Evolutionary conservation across 2,329 filamentous ascomycete genomes (phyloP).

Genomic region (Colletotrichum brevisporum): DNA sequence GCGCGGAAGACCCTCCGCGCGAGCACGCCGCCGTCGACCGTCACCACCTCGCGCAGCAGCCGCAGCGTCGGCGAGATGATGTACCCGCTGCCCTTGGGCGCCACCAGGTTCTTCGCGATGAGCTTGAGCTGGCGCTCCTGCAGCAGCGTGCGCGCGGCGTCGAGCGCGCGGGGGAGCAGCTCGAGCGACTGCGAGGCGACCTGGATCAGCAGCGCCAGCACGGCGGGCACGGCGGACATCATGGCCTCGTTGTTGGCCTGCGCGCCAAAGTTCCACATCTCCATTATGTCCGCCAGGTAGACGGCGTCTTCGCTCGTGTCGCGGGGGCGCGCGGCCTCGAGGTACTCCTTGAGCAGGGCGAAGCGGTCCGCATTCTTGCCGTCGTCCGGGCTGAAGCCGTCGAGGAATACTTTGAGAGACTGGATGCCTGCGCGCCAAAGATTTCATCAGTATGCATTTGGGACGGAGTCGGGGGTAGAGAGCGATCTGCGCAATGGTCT

Average conservation of each 20-base stretch:
- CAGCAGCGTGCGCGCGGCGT: constrained; percentile 85
- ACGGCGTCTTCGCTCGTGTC: constrained; percentile 63
- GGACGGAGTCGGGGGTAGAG: too few species aligned
- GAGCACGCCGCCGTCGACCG: constrained; percentile 86
- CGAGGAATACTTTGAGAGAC: constrained; percentile 80
- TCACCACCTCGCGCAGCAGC: constrained; percentile 86
- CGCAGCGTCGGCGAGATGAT: constrained; percentile 91
- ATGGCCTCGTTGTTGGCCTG: constrained; percentile 85
- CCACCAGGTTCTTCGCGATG: constrained; percentile 82
- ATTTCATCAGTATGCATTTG: neutral
- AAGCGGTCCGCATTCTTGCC: constrained; percentile 63
- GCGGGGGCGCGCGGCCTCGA: constrained; percentile 68
- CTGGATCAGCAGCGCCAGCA: constrained; percentile 85
- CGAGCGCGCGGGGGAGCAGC: constrained; percentile 80
- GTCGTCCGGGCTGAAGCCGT: constrained; percentile 70
- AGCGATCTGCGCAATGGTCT: neutral
- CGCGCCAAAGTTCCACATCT: constrained; percentile 88
- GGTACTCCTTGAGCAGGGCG: constrained; percentile 77
- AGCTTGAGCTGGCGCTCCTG: constrained; percentile 86
- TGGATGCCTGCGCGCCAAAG: constrained; percentile 66
- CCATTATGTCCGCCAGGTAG: constrained; percentile 84
- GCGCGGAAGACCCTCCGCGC: constrained; percentile 84
- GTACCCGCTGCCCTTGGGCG: constrained; percentile 86
- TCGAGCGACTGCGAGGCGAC: constrained; percentile 82
- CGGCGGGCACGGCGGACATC: constrained; percentile 84